phyloP scores from a whole-genome alignment of 1,284 basidiomycete species.

The Papiliotrema terrestris region DNA sequence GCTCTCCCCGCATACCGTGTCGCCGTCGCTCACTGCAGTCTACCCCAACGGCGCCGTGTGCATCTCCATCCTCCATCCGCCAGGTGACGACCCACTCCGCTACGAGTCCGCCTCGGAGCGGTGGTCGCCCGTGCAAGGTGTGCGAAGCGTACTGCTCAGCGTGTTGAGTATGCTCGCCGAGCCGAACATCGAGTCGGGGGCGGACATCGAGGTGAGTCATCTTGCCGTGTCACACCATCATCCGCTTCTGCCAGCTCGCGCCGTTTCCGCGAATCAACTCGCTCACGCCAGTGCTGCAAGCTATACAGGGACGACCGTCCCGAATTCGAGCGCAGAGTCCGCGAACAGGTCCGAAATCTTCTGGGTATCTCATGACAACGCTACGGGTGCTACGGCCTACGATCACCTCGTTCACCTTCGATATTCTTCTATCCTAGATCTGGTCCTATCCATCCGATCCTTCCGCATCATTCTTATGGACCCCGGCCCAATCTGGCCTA shows the following conservation, averaged over 20 bases:
- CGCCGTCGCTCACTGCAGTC: conserved; percentile 41
- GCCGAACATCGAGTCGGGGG: conserved; percentile 98
- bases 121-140: conserved; percentile 85
- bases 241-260: too few species aligned
- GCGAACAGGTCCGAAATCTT: conserved; percentile 51
- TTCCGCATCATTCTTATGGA: neutral
- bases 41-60: conserved; percentile 95
- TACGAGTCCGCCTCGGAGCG: conserved; percentile 90
- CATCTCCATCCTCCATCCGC: conserved; percentile 96
- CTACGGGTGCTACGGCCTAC: neutral
- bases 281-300: conserved; percentile 66
- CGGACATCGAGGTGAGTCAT: conserved; percentile 73
- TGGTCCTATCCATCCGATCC: neutral
- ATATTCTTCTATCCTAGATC: too few species aligned
- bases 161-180: conserved; percentile 99
- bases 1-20: neutral
- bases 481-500: neutral
- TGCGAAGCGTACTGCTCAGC: conserved; percentile 92
- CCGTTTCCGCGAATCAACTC: too few species aligned
- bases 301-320: conserved; percentile 79
- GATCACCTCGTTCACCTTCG: neutral
- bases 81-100: conserved; percentile 74
- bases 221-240: too few species aligned
- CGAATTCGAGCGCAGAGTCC: conserved; percentile 53
- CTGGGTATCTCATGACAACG: conserved; percentile 42